phyloP scores from a whole-genome alignment of 202 grass and related monocot genomes.

The Carex sylvatica region DNA sequence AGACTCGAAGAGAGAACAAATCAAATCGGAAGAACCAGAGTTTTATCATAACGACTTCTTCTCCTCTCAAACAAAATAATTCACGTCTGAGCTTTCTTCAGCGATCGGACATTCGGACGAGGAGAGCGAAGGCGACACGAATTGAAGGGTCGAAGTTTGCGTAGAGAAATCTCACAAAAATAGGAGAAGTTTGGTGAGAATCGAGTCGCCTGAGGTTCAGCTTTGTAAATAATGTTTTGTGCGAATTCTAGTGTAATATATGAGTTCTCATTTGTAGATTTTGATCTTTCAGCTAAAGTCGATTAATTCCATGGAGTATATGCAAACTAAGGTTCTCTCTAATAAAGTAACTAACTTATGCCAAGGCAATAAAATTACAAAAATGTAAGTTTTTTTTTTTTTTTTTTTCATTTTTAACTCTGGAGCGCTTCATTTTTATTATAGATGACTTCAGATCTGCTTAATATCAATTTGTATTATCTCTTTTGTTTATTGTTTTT shows the following conservation, averaged over 20 bases:
- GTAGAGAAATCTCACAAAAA: no score
- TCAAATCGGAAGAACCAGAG: no score
- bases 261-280: not conserved
- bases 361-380: not conserved
- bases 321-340: conserved; percentile 16
- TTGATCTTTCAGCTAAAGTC: not conserved
- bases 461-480: not conserved
- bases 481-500: not conserved
- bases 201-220: no score
- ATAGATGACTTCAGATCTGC: not conserved
- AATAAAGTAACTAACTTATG: not conserved
- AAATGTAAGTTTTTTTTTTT: not conserved
- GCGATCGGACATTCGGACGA: no score
- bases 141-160: no score
- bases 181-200: no score
- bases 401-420: no score
- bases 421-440: not conserved
- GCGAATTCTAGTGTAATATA: not conserved
- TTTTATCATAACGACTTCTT: no score
- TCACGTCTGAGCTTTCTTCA: no score
- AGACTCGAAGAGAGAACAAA: no score
- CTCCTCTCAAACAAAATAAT: no score
- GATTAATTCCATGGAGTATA: conserved; percentile 7
- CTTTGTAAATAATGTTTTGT: not conserved
- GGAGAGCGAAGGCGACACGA: no score